These are phyloP conservation scores for Talaromyces sp. DNA, from an alignment of 2,329 filamentous ascomycete genomes.

Conservation along the genomic window DNA sequence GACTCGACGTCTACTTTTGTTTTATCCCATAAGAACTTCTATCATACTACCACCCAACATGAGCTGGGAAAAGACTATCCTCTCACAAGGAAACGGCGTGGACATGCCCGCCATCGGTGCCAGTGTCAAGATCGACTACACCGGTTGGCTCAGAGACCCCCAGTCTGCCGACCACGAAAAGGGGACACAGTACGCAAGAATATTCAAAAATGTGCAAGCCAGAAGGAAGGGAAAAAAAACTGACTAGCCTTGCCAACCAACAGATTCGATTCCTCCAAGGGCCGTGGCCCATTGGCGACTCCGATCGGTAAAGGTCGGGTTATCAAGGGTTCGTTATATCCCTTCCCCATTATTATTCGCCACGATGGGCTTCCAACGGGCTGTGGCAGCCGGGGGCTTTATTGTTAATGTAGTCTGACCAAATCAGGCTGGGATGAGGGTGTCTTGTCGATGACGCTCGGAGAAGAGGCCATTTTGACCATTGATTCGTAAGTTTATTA, in stretches of 20 bases:
- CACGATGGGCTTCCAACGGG: not conserved
- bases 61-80: slow-evolving; percentile 61
- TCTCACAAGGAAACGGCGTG: slow-evolving; percentile 58
- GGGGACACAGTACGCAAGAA: slow-evolving; percentile 61
- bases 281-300: slow-evolving; percentile 68
- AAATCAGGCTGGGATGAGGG: slow-evolving; percentile 75
- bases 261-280: slow-evolving; percentile 83
- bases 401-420: slow-evolving; percentile 1
- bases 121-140: slow-evolving; percentile 83
- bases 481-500: slow-evolving; percentile 63
- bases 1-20: no score
- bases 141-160: slow-evolving; percentile 74
- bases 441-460: slow-evolving; percentile 78
- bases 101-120: slow-evolving; percentile 62
- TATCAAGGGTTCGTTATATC: slow-evolving; percentile 65
- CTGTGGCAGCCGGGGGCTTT: not conserved
- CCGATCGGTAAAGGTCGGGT: slow-evolving; percentile 77
- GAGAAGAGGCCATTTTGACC: slow-evolving; percentile 81
- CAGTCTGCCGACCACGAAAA: slow-evolving; percentile 55
- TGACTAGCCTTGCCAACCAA: not conserved
- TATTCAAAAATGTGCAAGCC: no score
- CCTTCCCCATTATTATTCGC: not conserved
- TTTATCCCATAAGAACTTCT: not conserved
- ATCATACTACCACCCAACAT: slow-evolving; percentile 40
- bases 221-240: not conserved